Percentiles rank a stretch among this genome's conserved stretches.
phyloP scores from a whole-genome alignment of 306 rosid genomes.

The Glycyrrhiza uralensis region DNA sequence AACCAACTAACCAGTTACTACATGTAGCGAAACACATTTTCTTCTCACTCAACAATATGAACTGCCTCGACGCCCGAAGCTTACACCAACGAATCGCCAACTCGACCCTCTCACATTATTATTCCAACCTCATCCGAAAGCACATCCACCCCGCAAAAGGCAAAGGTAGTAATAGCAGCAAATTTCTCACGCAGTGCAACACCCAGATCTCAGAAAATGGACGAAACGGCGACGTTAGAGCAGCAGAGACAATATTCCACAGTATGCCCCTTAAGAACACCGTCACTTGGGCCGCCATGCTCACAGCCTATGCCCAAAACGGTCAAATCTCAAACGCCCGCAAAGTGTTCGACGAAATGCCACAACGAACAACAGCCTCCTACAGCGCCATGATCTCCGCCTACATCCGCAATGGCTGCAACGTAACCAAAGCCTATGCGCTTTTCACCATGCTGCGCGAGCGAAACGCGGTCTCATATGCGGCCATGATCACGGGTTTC shows the following conservation, averaged over 20 bases:
- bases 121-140: background rate
- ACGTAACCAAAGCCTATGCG: conserved; percentile 45
- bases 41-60: background rate
- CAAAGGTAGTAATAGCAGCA: too few species aligned
- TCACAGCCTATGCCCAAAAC: conserved; percentile 60
- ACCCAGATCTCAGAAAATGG: conserved; percentile 56
- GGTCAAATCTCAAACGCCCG: conserved; percentile 52
- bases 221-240: conserved; percentile 53
- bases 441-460: conserved; percentile 43
- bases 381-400: conserved; percentile 82
- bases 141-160: background rate
- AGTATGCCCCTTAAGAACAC: conserved; percentile 55
- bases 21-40: too few species aligned
- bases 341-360: conserved; percentile 62
- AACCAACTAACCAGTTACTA: too few species aligned
- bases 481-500: conserved; percentile 67
- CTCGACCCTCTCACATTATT: too few species aligned
- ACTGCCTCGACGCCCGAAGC: background rate
- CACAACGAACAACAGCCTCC: conserved; percentile 52
- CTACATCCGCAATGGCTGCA: conserved; percentile 42
- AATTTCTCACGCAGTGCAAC: conserved; percentile 53
- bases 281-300: conserved; percentile 84
- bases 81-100: conserved; percentile 5
- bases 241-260: conserved; percentile 54
- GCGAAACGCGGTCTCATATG: conserved; percentile 64